These are phyloP conservation scores for Botrytis paeoniae DNA, from an alignment of 2,329 filamentous ascomycete genomes.

Conservation along the genomic window DNA sequence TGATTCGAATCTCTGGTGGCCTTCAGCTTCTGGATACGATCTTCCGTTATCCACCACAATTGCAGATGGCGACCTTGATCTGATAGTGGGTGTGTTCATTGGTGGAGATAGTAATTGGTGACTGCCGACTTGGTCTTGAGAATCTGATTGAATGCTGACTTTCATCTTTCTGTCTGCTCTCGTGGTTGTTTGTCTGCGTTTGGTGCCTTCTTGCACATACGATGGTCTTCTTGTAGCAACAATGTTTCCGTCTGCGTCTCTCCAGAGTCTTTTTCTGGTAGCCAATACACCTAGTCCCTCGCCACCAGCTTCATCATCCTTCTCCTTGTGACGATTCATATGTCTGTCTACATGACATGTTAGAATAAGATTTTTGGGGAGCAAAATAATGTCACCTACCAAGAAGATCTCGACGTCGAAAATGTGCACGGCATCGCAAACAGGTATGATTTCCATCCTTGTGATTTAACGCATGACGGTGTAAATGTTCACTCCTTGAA, in stretches of 20 bases:
- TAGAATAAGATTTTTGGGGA: conserved; percentile 4
- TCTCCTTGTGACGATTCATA: conserved; percentile 46
- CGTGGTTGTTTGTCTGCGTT: conserved; percentile 29
- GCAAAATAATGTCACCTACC: conserved; percentile 40
- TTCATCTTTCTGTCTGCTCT: conserved; percentile 25
- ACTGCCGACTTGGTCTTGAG: conserved; percentile 9
- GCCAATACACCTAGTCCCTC: conserved; percentile 46
- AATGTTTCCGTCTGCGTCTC: conserved; percentile 45
- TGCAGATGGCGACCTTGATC: conserved; percentile 29
- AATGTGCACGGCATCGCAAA: conserved; percentile 52
- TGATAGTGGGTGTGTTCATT: conserved; percentile 28
- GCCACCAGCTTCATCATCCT: conserved; percentile 49
- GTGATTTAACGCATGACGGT: conserved; percentile 51
- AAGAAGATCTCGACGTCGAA: conserved; percentile 53
- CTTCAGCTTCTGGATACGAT: conserved; percentile 8
- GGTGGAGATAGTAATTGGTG: conserved; percentile 19
- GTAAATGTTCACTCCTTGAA: conserved; percentile 50
- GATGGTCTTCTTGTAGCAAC: conserved; percentile 44
- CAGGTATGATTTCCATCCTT: conserved; percentile 50
- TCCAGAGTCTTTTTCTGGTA: conserved; percentile 50
- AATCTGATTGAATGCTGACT: conserved; percentile 5
- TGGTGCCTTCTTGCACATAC: conserved; percentile 33
- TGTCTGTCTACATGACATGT: conserved; percentile 46
- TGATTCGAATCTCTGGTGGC: conserved; percentile 21
- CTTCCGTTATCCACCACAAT: conserved; percentile 29